Conservation (phyloP, 1,139 yeast species). For the Pichia norvegensis region DNA sequence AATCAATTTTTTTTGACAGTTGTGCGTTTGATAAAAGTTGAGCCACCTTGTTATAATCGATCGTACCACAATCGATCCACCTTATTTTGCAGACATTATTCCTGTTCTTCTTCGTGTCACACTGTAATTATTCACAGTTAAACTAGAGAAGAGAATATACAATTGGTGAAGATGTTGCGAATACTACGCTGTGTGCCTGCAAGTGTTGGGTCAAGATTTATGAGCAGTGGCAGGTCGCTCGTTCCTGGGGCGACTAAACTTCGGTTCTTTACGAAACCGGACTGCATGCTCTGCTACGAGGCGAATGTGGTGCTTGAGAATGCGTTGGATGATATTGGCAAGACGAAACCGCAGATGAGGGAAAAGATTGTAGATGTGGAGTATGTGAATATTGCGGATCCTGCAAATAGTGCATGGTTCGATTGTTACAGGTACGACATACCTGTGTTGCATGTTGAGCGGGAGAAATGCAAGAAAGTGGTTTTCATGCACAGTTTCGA, state of each 20-base stretch:
- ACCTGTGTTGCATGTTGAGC: constrained; percentile 74
- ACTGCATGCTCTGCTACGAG: constrained; percentile 70
- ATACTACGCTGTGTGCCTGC: background rate
- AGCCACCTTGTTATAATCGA: too few species aligned
- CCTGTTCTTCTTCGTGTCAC: too few species aligned
- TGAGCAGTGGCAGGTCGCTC: background rate
- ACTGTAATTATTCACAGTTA: too few species aligned
- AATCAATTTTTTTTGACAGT: too few species aligned
- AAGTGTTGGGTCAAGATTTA: background rate
- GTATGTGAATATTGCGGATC: constrained; percentile 60
- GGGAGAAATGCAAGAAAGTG: constrained; percentile 39
- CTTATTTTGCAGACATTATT: too few species aligned
- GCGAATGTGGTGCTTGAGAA: constrained; percentile 51
- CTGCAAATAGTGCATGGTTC: constrained; percentile 65
- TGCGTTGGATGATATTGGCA: constrained; percentile 29
- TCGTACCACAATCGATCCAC: too few species aligned
- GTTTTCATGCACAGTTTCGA: constrained; percentile 75
- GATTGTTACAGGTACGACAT: constrained; percentile 80
- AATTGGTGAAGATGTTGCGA: background rate
- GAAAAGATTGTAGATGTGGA: constrained; percentile 31
- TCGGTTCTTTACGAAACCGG: constrained; percentile 69
- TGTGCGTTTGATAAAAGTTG: too few species aligned
- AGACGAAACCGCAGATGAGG: constrained; percentile 8
- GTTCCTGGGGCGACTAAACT: constrained; percentile 24
- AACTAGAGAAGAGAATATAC: too few species aligned